Evolutionary conservation across 2,329 filamentous ascomycete species (phyloP).

Genomic region (Ophiostoma fasciatum): DNA sequence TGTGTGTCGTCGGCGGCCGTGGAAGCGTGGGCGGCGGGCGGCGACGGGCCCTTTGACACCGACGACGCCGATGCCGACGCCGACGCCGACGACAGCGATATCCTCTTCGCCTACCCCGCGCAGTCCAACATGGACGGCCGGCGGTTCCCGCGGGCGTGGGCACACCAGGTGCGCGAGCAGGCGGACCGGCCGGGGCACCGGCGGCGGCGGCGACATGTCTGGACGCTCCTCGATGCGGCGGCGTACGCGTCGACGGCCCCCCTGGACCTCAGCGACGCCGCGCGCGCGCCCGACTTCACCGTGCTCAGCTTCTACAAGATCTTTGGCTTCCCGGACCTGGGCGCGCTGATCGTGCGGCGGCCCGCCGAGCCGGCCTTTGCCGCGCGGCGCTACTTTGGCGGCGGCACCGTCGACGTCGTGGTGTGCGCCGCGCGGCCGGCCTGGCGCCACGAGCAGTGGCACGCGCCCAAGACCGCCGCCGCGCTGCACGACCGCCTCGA

Average conservation of each 20-base stretch:
- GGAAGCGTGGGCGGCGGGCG: slow-evolving; percentile 43
- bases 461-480: slow-evolving; percentile 48
- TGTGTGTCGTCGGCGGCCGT: slow-evolving; percentile 57
- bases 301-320: slow-evolving; percentile 91
- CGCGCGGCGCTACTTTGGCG: slow-evolving; percentile 71
- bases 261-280: slow-evolving; percentile 50
- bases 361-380: slow-evolving; percentile 48
- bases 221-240: slow-evolving; percentile 72
- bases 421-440: slow-evolving; percentile 54
- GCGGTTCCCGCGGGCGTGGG: slow-evolving; percentile 60
- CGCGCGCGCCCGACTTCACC: slow-evolving; percentile 63
- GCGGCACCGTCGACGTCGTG: slow-evolving; percentile 87
- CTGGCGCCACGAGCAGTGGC: no score
- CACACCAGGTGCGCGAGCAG: slow-evolving; percentile 14
- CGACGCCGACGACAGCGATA: slow-evolving; percentile 9
- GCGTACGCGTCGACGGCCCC: slow-evolving; percentile 64
- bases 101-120: slow-evolving; percentile 65
- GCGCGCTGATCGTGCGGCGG: slow-evolving; percentile 69
- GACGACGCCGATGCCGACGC: neutral
- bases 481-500: slow-evolving; percentile 71
- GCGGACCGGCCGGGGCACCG: neutral
- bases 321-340: slow-evolving; percentile 91
- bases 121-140: slow-evolving; percentile 89
- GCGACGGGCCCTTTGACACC: slow-evolving; percentile 16
- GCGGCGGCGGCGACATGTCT: slow-evolving; percentile 23